Evolutionary conservation across 108 stramenopile genomes (phyloP).

Genomic region (Conticribra weissflogii): DNA sequence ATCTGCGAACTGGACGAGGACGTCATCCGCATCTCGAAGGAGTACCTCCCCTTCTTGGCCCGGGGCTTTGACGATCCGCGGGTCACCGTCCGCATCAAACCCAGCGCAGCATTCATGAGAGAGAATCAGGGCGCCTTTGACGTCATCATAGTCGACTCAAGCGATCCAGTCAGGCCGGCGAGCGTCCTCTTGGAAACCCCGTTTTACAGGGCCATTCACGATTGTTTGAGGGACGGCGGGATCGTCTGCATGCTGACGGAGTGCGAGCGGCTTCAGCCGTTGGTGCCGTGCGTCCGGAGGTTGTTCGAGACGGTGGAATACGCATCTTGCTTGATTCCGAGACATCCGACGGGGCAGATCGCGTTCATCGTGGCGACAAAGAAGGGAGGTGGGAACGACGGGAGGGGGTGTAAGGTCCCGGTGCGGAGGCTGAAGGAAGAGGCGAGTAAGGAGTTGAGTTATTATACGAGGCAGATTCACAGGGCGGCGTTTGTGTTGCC

Average conservation of each 20-base stretch:
- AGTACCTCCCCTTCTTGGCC: conserved; percentile 85
- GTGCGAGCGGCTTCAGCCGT: conserved; percentile 92
- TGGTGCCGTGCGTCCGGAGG: conserved; percentile 69
- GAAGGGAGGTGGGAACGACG: not conserved
- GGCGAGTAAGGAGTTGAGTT: conserved; percentile 69
- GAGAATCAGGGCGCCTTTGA: conserved; percentile 81
- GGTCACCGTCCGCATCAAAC: conserved; percentile 86
- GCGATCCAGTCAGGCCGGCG: conserved; percentile 97
- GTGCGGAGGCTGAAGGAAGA: conserved; percentile 55
- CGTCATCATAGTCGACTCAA: conserved; percentile 90
- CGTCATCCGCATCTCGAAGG: conserved; percentile 83
- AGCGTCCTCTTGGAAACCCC: conserved; percentile 94
- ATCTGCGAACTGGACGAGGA: conserved; percentile 96
- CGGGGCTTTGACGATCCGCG: conserved; percentile 92
- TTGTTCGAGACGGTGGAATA: conserved; percentile 91
- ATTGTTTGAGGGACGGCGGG: conserved; percentile 87
- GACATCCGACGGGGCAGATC: conserved; percentile 98
- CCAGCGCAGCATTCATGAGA: conserved; percentile 87
- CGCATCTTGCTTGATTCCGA: conserved; percentile 97
- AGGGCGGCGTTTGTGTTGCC: conserved; percentile 94
- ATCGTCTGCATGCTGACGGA: conserved; percentile 98
- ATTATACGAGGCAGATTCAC: conserved; percentile 94
- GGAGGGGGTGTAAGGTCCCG: conserved; percentile 61
- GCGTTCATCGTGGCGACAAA: conserved; percentile 95
- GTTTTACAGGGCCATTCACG: conserved; percentile 92